Base-by-base conservation (phyloP, 495 filamentous ascomycete genomes). In the Amniculicola lignicola region DNA sequence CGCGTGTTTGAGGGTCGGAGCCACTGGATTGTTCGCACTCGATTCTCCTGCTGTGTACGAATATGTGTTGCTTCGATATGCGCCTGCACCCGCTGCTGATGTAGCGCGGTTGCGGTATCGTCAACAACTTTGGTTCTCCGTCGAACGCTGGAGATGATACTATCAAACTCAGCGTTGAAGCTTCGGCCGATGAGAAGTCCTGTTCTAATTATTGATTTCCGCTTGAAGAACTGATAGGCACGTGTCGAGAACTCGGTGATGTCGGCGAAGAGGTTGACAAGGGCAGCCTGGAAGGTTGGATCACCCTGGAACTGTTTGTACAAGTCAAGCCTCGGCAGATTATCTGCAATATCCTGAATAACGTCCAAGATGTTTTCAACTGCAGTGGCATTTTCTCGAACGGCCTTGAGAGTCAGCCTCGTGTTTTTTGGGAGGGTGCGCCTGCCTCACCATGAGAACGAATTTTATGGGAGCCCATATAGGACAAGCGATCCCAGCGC, bases 401-500 rank as follows among this genome's bases (percentile, higher is more conserved):
- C n/a, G n/a, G n/a, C n/a, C n/a, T n/a, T n/a, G n/a, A n/a, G 29
- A n/a, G 29, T 35, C 29, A n/a, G n/a, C n/a, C n/a, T n/a, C 7
- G n/a, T 35, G n/a, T 35, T 7, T n/a, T 35, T 35, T 35, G 7
- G 29, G 29, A n/a, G n/a, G 29, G 29, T n/a, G n/a, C n/a, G n/a
- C n/a, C n/a, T n/a, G n/a, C n/a, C 38, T 6, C 25, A 44, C 16
- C 41, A 44, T 21, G 4, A 44, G 41, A 10, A 44, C 23, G 12
- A 44, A 25, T 16, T 44, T 44, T 15, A 44, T 25, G 9, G 41
- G 23, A 6, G 41, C 41, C 41, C 41, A 44, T 7, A 44, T 22
- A 21, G 41, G 41, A 25, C 41, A 44, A 7, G 41, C 41, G 10
- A 44, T 44, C 5, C 41, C 41, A 10, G 41, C 14, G 41, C 41